Conservation (phyloP, 2,329 filamentous ascomycete genomes). For the Lachnum nothofagi region DNA sequence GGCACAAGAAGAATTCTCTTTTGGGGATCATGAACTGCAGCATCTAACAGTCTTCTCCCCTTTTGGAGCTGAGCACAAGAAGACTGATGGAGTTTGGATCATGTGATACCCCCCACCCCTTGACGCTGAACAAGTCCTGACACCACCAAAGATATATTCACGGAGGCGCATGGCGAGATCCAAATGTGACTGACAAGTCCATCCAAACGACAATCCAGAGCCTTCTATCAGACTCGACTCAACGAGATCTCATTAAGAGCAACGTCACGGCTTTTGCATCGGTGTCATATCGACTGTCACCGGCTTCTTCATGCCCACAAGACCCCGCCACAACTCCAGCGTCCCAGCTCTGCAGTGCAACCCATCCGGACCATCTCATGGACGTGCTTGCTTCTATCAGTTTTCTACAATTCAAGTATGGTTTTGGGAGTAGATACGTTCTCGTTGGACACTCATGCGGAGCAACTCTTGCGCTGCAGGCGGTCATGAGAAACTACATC, state of each 20-base stretch:
- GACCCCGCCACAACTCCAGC: slow-evolving; percentile 16
- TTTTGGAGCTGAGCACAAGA: too few relatives aligned
- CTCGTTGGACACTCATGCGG: slow-evolving; percentile 60
- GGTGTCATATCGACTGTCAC: slow-evolving; percentile 59
- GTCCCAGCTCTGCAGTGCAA: slow-evolving; percentile 37
- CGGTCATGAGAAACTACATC: too few relatives aligned
- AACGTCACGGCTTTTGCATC: slow-evolving; percentile 58
- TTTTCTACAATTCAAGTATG: slow-evolving; percentile 45
- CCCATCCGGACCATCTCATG: slow-evolving; percentile 56
- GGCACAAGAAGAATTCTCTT: too few relatives aligned
- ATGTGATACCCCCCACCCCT: too few relatives aligned
- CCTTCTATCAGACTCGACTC: slow-evolving; percentile 41
- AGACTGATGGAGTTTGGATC: too few relatives aligned
- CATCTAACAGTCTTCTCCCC: too few relatives aligned
- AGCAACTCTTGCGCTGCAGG: slow-evolving; percentile 59
- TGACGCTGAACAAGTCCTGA: too few relatives aligned
- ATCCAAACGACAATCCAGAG: slow-evolving; percentile 40
- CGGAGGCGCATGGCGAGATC: slow-evolving; percentile 59
- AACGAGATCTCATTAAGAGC: neutral
- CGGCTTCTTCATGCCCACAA: slow-evolving; percentile 45
- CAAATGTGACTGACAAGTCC: slow-evolving; percentile 30
- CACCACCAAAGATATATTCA: too few relatives aligned
- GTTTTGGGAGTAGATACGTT: slow-evolving; percentile 44
- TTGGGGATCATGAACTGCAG: too few relatives aligned
- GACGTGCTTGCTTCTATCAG: slow-evolving; percentile 50